These are phyloP conservation scores for Ceriops decandra DNA, from an alignment of 345 rosid species.

Conservation along the genomic window DNA sequence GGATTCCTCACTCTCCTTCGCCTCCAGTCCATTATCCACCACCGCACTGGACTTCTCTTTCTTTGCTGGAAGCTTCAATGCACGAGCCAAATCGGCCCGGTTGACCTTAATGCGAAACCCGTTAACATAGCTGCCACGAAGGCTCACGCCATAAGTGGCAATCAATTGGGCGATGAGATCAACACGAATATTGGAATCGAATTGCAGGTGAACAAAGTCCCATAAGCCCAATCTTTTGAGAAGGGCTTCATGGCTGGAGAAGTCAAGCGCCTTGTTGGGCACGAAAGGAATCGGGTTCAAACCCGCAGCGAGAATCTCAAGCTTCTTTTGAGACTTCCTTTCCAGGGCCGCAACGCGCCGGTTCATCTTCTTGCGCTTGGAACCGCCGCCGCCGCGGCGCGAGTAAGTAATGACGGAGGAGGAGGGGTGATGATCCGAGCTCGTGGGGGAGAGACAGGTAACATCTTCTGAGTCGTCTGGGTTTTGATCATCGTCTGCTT, in stretches of 20 bases:
- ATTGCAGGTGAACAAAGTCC: slow-evolving; percentile 75
- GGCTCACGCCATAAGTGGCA: slow-evolving; percentile 38
- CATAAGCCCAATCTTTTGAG: slow-evolving; percentile 67
- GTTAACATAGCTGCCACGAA: slow-evolving; percentile 58
- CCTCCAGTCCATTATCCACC: slow-evolving; percentile 26
- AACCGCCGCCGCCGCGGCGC: slow-evolving; percentile 15
- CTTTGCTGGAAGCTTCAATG: slow-evolving; percentile 57
- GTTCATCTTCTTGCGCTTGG: slow-evolving; percentile 8
- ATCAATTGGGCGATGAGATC: slow-evolving; percentile 61
- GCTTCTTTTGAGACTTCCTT: slow-evolving; percentile 48
- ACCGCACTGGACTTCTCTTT: slow-evolving; percentile 37
- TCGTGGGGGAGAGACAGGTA: slow-evolving; percentile 8
- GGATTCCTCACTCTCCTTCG: slow-evolving; percentile 45
- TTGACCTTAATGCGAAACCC: slow-evolving; percentile 47
- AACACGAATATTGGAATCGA: slow-evolving; percentile 44
- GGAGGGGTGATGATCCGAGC: not conserved
- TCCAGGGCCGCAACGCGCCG: slow-evolving; percentile 11
- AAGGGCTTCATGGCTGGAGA: slow-evolving; percentile 50
- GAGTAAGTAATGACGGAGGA: not conserved
- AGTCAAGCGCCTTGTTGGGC: slow-evolving; percentile 54
- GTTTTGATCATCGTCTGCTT: slow-evolving; percentile 13
- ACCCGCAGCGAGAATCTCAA: slow-evolving; percentile 35
- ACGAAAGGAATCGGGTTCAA: slow-evolving; percentile 63
- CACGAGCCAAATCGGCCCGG: slow-evolving; percentile 80
- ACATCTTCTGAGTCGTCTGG: slow-evolving; percentile 16